phyloP scores from a whole-genome alignment of 805 yeast species.

The Schwanniomyces sp. region DNA sequence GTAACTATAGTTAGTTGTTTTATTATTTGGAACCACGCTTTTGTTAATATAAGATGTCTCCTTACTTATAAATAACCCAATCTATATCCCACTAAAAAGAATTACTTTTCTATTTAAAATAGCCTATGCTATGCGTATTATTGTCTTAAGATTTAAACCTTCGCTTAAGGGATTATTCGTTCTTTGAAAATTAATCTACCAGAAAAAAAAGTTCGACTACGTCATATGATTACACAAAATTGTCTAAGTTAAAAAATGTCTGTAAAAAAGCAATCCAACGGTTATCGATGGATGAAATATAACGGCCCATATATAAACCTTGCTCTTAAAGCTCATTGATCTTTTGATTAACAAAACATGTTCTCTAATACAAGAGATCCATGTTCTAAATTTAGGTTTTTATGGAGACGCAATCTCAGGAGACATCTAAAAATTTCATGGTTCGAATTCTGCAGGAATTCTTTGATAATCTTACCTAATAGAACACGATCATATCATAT shows the following conservation, averaged over 20 bases:
- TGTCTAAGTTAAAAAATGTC: neutral
- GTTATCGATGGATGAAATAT: too few relatives aligned
- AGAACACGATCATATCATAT: too few relatives aligned
- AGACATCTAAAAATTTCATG: too few relatives aligned
- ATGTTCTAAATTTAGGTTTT: too few relatives aligned
- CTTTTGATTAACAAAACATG: too few relatives aligned
- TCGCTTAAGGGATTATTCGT: slow-evolving; percentile 1
- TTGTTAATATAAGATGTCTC: neutral
- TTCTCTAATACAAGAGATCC: too few relatives aligned
- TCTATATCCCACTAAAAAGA: neutral
- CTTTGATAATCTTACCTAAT: too few relatives aligned
- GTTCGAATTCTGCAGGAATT: too few relatives aligned
- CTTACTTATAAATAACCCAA: neutral
- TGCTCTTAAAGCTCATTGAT: too few relatives aligned
- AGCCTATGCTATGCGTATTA: neutral
- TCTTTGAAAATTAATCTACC: slow-evolving; percentile 2
- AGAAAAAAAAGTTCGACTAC: slow-evolving; percentile 4
- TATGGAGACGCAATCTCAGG: too few relatives aligned
- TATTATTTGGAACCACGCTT: neutral
- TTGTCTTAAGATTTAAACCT: neutral
- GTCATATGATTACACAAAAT: slow-evolving; percentile 11
- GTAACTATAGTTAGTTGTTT: neutral
- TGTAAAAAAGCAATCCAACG: neutral
- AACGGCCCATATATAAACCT: too few relatives aligned
- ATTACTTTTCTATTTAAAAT: neutral